These are phyloP conservation scores for Fusarium subglutinans DNA, from an alignment of 2,329 filamentous ascomycete genomes.

Conservation along the genomic window DNA sequence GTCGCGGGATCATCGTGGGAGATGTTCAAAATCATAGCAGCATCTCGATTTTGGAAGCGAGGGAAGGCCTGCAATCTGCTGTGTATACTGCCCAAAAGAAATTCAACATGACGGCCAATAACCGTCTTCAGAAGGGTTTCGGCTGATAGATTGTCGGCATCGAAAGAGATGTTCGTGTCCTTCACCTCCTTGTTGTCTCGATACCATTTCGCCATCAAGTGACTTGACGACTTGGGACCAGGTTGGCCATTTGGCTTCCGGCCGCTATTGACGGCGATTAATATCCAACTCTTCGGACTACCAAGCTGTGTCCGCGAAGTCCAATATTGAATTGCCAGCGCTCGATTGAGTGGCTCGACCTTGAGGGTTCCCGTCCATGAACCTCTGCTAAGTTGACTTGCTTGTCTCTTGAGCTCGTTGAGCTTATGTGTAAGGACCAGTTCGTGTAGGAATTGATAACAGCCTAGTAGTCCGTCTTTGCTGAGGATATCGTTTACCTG, in stretches of 20 bases:
- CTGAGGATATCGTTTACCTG: constrained; percentile 77
- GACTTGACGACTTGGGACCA: constrained; percentile 60
- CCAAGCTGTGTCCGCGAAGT: constrained; percentile 60
- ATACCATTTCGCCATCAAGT: constrained; percentile 80
- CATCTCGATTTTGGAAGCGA: constrained; percentile 68
- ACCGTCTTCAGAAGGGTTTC: constrained; percentile 78
- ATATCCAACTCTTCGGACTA: constrained; percentile 86
- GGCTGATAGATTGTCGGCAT: constrained; percentile 74
- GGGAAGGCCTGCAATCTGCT: constrained; percentile 66
- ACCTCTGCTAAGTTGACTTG: constrained; percentile 71
- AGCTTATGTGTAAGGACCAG: constrained; percentile 92
- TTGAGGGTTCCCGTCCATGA: constrained; percentile 82
- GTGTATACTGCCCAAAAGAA: constrained; percentile 75
- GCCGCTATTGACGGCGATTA: constrained; percentile 82
- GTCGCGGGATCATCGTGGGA: constrained; percentile 71
- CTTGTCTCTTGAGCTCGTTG: constrained; percentile 81
- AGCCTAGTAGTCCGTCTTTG: constrained; percentile 77
- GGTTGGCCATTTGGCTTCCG: constrained; percentile 53
- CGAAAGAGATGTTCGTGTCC: constrained; percentile 72
- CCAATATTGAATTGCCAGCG: constrained; percentile 93
- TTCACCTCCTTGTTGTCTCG: constrained; percentile 80
- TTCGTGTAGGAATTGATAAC: constrained; percentile 88
- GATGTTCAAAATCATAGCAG: constrained; percentile 66
- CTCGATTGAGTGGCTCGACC: constrained; percentile 82
- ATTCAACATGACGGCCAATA: constrained; percentile 77